Evolutionary conservation across 345 rosid genomes (phyloP).

Genomic region (Ricinus communis): DNA sequence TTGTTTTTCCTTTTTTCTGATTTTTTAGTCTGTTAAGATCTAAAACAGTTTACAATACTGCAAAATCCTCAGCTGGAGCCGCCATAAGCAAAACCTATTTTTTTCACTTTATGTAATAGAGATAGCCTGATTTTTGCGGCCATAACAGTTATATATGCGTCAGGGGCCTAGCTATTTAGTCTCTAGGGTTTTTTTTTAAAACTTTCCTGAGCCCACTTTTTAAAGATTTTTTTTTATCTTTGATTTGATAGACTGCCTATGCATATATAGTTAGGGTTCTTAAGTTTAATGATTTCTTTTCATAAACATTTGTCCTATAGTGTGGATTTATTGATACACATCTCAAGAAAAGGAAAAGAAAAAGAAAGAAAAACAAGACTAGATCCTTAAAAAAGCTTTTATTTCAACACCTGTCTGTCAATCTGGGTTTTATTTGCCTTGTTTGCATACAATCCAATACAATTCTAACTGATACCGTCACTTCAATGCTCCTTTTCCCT

Average conservation of each 20-base stretch:
- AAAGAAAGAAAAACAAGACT: neutral
- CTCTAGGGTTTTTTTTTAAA: slow-evolving; percentile 14
- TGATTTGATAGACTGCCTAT: slow-evolving; percentile 49
- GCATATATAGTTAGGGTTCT: slow-evolving; percentile 36
- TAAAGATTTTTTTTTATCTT: slow-evolving; percentile 6
- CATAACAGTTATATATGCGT: slow-evolving; percentile 20
- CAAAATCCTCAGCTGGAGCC: slow-evolving; percentile 34
- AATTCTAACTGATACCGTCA: slow-evolving; percentile 43
- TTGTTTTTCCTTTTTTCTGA: slow-evolving; percentile 6
- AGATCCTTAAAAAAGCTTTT: slow-evolving; percentile 19
- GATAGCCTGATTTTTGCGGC: slow-evolving; percentile 42
- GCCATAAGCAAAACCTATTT: slow-evolving; percentile 36
- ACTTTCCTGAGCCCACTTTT: slow-evolving; percentile 18
- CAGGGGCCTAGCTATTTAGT: slow-evolving; percentile 24
- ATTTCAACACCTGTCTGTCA: slow-evolving; percentile 7
- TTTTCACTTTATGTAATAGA: slow-evolving; percentile 24
- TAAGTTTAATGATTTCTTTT: slow-evolving; percentile 41
- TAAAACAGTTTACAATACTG: neutral
- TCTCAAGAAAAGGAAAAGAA: neutral
- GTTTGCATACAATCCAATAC: slow-evolving; percentile 6
- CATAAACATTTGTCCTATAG: slow-evolving; percentile 36
- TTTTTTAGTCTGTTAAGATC: neutral
- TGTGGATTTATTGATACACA: slow-evolving; percentile 14
- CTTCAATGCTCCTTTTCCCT: slow-evolving; percentile 39
- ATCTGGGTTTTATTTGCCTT: slow-evolving; percentile 31